Evolutionary conservation across 495 filamentous ascomycete genomes (phyloP).

Genomic region (Umbilicaria muhlenbergii): DNA sequence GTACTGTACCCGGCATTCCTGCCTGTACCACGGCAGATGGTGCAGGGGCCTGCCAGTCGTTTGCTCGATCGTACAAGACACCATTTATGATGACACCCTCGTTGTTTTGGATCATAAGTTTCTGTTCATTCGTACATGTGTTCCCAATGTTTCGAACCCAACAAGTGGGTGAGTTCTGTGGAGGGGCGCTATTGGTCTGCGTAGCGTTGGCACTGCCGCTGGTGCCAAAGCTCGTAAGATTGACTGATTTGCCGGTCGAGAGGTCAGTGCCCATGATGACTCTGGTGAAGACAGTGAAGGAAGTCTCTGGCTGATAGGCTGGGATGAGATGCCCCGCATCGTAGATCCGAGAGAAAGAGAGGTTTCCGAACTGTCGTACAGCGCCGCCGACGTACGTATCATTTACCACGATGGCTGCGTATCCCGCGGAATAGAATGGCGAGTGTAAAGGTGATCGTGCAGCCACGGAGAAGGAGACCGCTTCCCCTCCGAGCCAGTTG

Average conservation of each 20-base stretch:
- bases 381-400: conserved; percentile 32
- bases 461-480: conserved; percentile 21
- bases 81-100: conserved; percentile 27
- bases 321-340: conserved; percentile 34
- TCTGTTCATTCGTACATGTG: conserved; percentile 35
- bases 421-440: conserved; percentile 30
- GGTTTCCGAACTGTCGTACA: conserved; percentile 32
- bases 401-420: conserved; percentile 37
- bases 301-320: conserved; percentile 25
- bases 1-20: conserved; percentile 18
- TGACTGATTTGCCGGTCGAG: conserved; percentile 27
- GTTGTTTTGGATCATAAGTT: conserved; percentile 25
- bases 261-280: conserved; percentile 15
- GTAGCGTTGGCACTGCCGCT: conserved; percentile 34
- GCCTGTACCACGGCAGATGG: conserved; percentile 15
- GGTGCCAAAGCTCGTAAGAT: conserved; percentile 35
- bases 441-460: conserved; percentile 15
- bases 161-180: conserved; percentile 32
- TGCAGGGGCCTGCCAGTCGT: conserved; percentile 22
- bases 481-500: conserved; percentile 42
- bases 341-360: conserved; percentile 35
- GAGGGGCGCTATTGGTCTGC: conserved; percentile 25
- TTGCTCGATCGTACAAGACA: conserved; percentile 28
- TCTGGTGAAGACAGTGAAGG: conserved; percentile 17
- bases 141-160: conserved; percentile 34